Conservation (phyloP, 1,139 yeast species). For the Spathaspora sp. region DNA sequence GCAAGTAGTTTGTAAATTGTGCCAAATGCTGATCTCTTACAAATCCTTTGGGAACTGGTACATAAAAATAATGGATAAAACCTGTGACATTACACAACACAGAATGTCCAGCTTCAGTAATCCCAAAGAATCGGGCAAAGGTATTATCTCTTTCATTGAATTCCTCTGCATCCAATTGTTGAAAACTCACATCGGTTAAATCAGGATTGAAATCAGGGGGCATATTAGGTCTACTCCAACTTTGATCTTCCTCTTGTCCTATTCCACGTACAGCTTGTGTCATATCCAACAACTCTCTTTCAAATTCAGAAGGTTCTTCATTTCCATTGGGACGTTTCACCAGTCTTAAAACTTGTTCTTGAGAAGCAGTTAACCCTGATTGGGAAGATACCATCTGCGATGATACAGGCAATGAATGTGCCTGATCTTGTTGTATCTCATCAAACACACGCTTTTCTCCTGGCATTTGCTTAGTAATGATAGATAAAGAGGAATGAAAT, state of each 20-base stretch:
- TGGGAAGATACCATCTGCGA: conserved; percentile 25
- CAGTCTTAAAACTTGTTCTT: conserved; percentile 36
- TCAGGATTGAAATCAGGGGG: conserved; percentile 50
- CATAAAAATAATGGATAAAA: conserved; percentile 86
- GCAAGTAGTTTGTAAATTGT: conserved; percentile 49
- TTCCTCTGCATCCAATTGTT: conserved; percentile 95
- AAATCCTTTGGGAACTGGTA: conserved; percentile 85
- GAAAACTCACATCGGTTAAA: conserved; percentile 64
- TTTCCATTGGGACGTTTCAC: conserved; percentile 34
- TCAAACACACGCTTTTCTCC: conserved; percentile 11
- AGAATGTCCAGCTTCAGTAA: conserved; percentile 83
- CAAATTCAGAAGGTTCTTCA: conserved; percentile 61
- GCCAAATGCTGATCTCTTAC: conserved; percentile 51
- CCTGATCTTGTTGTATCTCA: conserved; percentile 13
- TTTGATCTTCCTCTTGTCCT: conserved; percentile 45
- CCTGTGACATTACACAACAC: conserved; percentile 89
- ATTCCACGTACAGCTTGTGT: conserved; percentile 36
- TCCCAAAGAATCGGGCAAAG: conserved; percentile 85
- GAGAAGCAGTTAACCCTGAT: conserved; percentile 27
- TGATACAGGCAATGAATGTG: conserved; percentile 40
- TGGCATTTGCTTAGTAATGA: conserved; percentile 9
- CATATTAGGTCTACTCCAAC: conserved; percentile 61
- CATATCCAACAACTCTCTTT: conserved; percentile 62
- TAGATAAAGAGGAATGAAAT: background rate
- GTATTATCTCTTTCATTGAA: conserved; percentile 56